A percentile compares a stretch with the other conserved stretches of the same genome.
phyloP scores from a whole-genome alignment of 1,139 yeast species.

The Hyphopichia pseudoburtonii region DNA sequence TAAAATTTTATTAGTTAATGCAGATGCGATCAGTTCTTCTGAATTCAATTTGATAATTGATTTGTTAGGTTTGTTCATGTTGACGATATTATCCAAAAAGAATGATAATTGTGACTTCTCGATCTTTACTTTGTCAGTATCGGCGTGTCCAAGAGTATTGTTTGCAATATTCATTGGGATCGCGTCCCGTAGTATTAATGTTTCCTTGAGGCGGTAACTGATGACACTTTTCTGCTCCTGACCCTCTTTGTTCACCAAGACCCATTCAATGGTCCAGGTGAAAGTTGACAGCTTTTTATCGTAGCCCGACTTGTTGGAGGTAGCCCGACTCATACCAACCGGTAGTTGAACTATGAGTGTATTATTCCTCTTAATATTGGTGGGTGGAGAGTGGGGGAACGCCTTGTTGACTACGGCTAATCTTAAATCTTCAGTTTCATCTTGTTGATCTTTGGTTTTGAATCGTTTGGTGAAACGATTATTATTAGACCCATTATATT shows the following conservation, averaged over 20 bases:
- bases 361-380: slow-evolving; percentile 33
- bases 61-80: slow-evolving; percentile 10
- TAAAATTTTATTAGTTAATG: slow-evolving; percentile 56
- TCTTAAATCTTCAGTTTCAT: slow-evolving; percentile 27
- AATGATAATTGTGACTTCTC: slow-evolving; percentile 26
- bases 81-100: slow-evolving; percentile 35
- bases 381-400: slow-evolving; percentile 26
- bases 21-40: slow-evolving; percentile 34
- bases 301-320: slow-evolving; percentile 68
- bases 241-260: slow-evolving; percentile 34
- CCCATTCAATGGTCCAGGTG: slow-evolving; percentile 84
- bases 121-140: slow-evolving; percentile 18
- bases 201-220: slow-evolving; percentile 49
- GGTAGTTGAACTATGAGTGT: slow-evolving; percentile 54
- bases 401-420: slow-evolving; percentile 18
- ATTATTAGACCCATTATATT: slow-evolving; percentile 13
- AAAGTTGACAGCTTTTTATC: slow-evolving; percentile 63
- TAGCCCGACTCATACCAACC: slow-evolving; percentile 72
- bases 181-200: slow-evolving; percentile 29
- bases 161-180: slow-evolving; percentile 39
- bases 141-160: slow-evolving; percentile 9
- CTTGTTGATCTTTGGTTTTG: slow-evolving; percentile 15
- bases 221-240: slow-evolving; percentile 28
- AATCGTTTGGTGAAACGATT: slow-evolving; percentile 25
- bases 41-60: slow-evolving; percentile 25